phyloP scores from a whole-genome alignment of 768 basidiomycete genomes.

The Tephrocybe sp. region DNA sequence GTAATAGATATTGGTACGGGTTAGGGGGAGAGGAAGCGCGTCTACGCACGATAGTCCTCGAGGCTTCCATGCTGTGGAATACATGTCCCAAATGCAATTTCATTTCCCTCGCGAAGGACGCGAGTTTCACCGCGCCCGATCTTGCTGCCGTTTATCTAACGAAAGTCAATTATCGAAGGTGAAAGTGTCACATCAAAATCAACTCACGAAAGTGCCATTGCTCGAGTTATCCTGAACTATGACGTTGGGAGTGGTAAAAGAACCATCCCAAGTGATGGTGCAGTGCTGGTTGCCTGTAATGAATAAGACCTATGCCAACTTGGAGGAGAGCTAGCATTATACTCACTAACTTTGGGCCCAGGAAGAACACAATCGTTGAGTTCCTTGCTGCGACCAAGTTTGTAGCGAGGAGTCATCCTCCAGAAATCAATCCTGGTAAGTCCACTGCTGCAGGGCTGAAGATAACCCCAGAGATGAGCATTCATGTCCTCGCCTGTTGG shows the following conservation, averaged over 20 bases:
- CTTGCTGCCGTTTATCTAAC: conserved; percentile 66
- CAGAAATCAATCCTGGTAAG: conserved; percentile 63
- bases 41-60: conserved; percentile 75
- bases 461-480: conserved; percentile 66
- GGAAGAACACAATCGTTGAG: conserved; percentile 58
- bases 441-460: conserved; percentile 58
- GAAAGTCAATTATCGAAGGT: neutral
- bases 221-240: conserved; percentile 59
- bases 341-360: conserved; percentile 76
- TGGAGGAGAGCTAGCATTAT: conserved; percentile 1
- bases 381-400: conserved; percentile 53
- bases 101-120: conserved; percentile 76
- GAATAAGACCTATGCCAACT: conserved; percentile 8
- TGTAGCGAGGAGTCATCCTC: conserved; percentile 48
- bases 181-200: neutral
- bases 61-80: conserved; percentile 41
- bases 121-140: conserved; percentile 57
- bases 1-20: neutral
- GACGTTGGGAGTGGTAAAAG: conserved; percentile 41
- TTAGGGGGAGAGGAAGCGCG: neutral
- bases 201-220: conserved; percentile 72
- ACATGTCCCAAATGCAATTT: conserved; percentile 79
- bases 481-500: conserved; percentile 31
- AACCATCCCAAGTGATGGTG: conserved; percentile 59
- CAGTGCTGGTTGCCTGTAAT: conserved; percentile 59